These are phyloP conservation scores for Cladophialophora yegresii DNA, from an alignment of 2,329 filamentous ascomycete species.

Conservation along the genomic window DNA sequence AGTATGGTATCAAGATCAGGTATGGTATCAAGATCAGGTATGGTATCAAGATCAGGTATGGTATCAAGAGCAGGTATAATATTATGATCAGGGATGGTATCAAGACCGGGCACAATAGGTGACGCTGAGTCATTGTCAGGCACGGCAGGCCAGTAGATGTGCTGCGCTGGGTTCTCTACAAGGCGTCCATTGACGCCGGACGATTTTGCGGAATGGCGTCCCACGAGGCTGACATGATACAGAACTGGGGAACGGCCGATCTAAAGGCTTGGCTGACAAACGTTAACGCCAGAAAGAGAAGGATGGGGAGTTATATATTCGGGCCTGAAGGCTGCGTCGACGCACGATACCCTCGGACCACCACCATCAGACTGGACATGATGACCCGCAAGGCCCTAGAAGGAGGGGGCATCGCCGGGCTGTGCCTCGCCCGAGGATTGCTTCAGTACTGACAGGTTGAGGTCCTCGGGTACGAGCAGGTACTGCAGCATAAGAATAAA, in stretches of 20 bases:
- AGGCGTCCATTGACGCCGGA: background rate
- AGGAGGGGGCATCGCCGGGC: constrained; percentile 10
- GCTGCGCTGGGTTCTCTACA: background rate
- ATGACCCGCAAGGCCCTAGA: constrained; percentile 3
- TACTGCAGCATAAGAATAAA: background rate
- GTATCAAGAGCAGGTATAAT: too few relatives aligned
- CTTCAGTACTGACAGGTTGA: constrained; percentile 11
- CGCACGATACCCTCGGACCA: background rate
- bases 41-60: too few relatives aligned
- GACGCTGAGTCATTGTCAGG: background rate
- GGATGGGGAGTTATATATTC: too few relatives aligned
- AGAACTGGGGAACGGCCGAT: background rate
- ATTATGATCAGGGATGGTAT: too few relatives aligned
- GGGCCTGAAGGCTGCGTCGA: background rate
- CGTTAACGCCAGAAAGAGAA: background rate
- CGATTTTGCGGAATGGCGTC: background rate
- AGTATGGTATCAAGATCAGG: too few relatives aligned
- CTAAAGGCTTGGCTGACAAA: background rate
- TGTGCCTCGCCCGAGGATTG: constrained; percentile 4
- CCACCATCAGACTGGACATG: background rate
- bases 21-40: too few relatives aligned
- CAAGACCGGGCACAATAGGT: background rate
- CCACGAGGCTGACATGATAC: background rate
- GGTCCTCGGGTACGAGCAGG: constrained; percentile 6
- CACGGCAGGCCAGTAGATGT: background rate